Base-by-base conservation (phyloP, 192 early-diverging fungal genomes). In the Backusella sp. region DNA sequence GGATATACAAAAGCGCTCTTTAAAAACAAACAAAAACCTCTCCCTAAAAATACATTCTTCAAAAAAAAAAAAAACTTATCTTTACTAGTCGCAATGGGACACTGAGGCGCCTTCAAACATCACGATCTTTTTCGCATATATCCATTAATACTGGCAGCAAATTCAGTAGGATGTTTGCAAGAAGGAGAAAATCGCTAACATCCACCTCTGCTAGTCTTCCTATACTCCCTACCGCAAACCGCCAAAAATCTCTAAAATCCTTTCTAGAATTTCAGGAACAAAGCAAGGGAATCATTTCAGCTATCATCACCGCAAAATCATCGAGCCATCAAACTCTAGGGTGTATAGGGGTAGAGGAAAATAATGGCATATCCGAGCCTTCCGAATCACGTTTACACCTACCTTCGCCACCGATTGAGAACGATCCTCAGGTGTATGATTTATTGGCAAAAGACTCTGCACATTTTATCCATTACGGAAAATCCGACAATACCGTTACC, bases 371-470 rank as follows among this genome's bases (percentile, higher is more conserved):
- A 12, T 17, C 69, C 26, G 23, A 42, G 17, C 26, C 39, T 19
- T 44, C 23, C 21, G 56, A 62, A 7, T n/a, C 72, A 41, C 41
- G 34, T 14, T 37, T 67, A 21, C 12, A 41, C 44, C 39, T 26
- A 6, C 84, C 83, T 7, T 79, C 80, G 28, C 80, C 76, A 26
- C 84, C 73, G 9, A 74, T 79, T 1, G 86, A 86, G 49, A 84
- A 80, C 32, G 80, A 84, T 68, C 67, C 79, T 4, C 81, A 78
- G 4, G 80, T 82, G 0, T 88, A 84, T 79, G 83, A 88, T 73
- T 44, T 77, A 34, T 14, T 81, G 0, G 77, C 66, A 30, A 52
- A 78, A 23, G 84, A 84, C 23, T 68, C 41, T 12, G n/a, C 75
- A 0, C 42, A 79, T 19, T 80, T 74, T 19, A 86, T 86, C 59